Base-by-base conservation (phyloP, 2,329 filamentous ascomycete genomes). In the Chaetomiaceae sp. region DNA sequence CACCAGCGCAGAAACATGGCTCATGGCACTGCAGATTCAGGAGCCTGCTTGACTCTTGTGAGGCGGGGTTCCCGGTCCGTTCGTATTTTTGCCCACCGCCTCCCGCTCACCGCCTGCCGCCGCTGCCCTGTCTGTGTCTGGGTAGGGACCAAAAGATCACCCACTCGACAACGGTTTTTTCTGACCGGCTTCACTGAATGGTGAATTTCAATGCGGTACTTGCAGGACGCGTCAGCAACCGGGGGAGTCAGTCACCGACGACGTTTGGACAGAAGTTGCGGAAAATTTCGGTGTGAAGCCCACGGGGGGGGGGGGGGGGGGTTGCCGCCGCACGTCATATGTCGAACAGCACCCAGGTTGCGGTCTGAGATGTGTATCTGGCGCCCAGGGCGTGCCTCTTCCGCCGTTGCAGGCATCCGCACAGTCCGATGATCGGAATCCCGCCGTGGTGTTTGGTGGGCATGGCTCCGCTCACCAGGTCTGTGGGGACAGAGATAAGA, bases 21-120 rank as follows among this genome's bases (percentile, higher is more conserved):
- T 54, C 51, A 54, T 54, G 51, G 27, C 32, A 21, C 38, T 27
- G 30, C 37, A 21, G 16, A 18, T 42, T 21, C 37, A 38, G 32
- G 30, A n/a, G 25, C n/a, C 14, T 23, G 23, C 44, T 48, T 53
- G 44, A 48, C 51, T 53, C 51, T 53, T 43, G 8, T 13, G 27
- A 23, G 29, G 50, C 9, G 50, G 37, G 49, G 34, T 25, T 11
- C 20, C 33, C 25, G 2, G 30, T 27, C 14, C 20, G 13, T 9
- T 23, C 6, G 27, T n/a, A n/a, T n/a, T 32, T 42, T 42, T 43
- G 25, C 41, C 49, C 42, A 42, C 34, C 34, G 21, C 49, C 41
- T 40, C 34, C 33, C 20, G 29, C 42, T 52, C 42, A 46, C 49
- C 49, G 41, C 49, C 29, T 44, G 30, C 30, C 38, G 23, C n/a